Conservation (phyloP, 345 rosid genomes). For the Physaria fendleri region DNA sequence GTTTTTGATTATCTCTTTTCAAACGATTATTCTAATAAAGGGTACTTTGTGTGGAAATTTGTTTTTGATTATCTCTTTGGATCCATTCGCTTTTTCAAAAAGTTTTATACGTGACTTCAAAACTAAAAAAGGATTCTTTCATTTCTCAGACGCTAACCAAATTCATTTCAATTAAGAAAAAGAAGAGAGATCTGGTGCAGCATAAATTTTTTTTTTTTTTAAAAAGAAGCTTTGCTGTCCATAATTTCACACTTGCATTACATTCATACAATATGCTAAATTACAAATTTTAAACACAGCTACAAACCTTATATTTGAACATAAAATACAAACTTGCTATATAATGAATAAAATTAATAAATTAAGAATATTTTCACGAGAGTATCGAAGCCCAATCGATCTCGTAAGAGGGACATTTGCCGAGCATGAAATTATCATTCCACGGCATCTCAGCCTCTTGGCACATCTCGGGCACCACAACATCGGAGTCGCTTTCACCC, state of each 20-base stretch:
- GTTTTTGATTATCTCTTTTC: too few relatives aligned
- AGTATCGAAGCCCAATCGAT: constrained; percentile 75
- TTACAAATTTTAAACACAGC: neutral
- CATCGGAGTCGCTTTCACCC: constrained; percentile 45
- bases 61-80: too few relatives aligned
- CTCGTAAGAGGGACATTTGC: constrained; percentile 78
- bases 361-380: constrained; percentile 23
- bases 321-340: neutral
- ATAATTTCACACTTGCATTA: constrained; percentile 28
- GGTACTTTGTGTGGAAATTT: too few relatives aligned
- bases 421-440: constrained; percentile 58
- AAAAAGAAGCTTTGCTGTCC: constrained; percentile 17
- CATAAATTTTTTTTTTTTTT: too few relatives aligned
- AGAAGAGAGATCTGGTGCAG: neutral
- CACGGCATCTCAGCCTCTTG: constrained; percentile 33
- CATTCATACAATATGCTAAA: constrained; percentile 7
- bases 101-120: too few relatives aligned
- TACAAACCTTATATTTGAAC: neutral
- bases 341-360: neutral
- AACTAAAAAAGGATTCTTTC: too few relatives aligned
- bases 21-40: too few relatives aligned
- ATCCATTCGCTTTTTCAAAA: too few relatives aligned
- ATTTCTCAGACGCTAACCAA: too few relatives aligned
- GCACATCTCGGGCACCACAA: constrained; percentile 29
- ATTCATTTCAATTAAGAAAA: neutral